Base-by-base conservation (phyloP, 306 rosid genomes). In the Alnus glutinosa region DNA sequence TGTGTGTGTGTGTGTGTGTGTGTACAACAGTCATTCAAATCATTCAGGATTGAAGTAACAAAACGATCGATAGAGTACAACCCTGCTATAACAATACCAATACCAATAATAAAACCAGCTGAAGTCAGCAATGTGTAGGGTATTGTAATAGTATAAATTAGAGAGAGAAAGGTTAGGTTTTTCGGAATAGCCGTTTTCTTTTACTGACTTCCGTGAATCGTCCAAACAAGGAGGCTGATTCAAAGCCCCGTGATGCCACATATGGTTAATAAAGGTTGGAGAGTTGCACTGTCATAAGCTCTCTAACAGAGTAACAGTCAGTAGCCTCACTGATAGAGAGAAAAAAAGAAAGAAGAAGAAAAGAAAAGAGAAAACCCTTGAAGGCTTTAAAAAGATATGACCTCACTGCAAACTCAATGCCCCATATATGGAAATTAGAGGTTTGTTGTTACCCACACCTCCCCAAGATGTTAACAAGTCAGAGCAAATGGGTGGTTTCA, bases 131-230 rank as follows among this genome's bases (percentile, higher is more conserved):
- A 13, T 14, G 44, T 32, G 46, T 32, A 32, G 70, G 47, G 2
- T 63, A 34, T 4, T 32, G 19, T 11, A 36, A 5, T 34, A 34
- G 47, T 34, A 34, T 23, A 23, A 23, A 23, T 0, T 34, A 19
- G 59, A 47, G n/a, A 12, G 49, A 55, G 13, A 55, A 48, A 16
- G 37, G 37, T 34, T 34, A 34, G 37, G 2, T 34, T 34, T 34
- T 34, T 34, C 37, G 37, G 37, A 34, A 34, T 30, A 77, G 83
- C 68, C 55, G 78, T 47, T 48, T 48, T 23, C 46, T 54, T 63
- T 84, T 82, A 79, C 86, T 69, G 89, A 85, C 76, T 69, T 44
- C 67, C 28, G 84, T 76, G 85, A 84, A 75, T 79, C 76, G 84
- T 82, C 90, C 91, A 77, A 79, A 90, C 48, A 79, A 71, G 78